These are phyloP conservation scores for Adansonia grandidieri DNA, from an alignment of 441 rosid species.

Conservation along the genomic window DNA sequence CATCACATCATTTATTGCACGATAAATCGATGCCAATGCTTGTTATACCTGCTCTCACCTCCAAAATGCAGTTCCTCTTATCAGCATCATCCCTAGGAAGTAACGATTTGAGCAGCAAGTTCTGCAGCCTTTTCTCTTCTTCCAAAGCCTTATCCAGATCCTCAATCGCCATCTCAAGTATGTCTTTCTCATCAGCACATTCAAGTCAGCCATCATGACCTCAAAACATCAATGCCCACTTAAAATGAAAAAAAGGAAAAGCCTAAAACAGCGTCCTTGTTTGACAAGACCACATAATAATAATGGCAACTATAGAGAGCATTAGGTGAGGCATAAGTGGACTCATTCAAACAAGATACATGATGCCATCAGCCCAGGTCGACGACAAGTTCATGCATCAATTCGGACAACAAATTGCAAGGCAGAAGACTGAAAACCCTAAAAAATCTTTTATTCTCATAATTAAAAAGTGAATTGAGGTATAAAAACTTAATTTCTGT, in stretches of 20 bases:
- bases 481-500: too few species aligned
- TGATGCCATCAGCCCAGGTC: not conserved
- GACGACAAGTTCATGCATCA: not conserved
- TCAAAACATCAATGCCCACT: constrained; percentile 75
- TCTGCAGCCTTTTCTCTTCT: constrained; percentile 73
- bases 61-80: constrained; percentile 88
- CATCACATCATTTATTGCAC: too few species aligned
- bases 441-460: too few species aligned
- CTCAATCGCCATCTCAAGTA: constrained; percentile 76
- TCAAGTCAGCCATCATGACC: constrained; percentile 58
- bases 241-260: not conserved
- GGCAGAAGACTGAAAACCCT: not conserved
- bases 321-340: not conserved
- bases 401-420: not conserved
- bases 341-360: not conserved
- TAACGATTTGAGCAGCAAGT: constrained; percentile 70
- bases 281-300: not conserved
- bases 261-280: not conserved
- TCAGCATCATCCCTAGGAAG: constrained; percentile 97
- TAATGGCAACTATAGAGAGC: not conserved
- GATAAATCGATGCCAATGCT: too few species aligned
- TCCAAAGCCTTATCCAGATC: constrained; percentile 60
- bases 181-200: constrained; percentile 65
- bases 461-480: too few species aligned
- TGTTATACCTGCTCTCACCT: constrained; percentile 90